phyloP scores from a whole-genome alignment of 148 eudicot species.

The Fallopia convolvulus region DNA sequence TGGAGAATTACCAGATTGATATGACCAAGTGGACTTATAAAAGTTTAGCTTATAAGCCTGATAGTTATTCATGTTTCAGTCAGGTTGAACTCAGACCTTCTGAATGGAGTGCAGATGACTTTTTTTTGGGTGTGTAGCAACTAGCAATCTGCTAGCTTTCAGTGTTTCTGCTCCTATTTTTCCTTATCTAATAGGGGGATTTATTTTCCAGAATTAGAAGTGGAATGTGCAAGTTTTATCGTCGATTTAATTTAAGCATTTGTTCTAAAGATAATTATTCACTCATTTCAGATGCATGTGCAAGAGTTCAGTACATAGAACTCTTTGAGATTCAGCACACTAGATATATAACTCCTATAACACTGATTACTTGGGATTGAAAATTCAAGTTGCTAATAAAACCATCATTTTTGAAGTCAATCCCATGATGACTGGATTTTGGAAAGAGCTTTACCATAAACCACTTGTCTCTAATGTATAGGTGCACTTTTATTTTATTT shows the following conservation, averaged over 20 bases:
- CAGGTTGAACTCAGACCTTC: neutral
- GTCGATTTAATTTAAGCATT: neutral
- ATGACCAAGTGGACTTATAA: neutral
- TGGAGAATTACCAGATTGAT: neutral
- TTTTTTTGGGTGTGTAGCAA: neutral
- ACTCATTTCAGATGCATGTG: neutral
- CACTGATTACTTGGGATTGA: neutral
- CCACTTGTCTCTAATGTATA: neutral
- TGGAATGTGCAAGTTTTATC: neutral
- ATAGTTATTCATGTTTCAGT: neutral
- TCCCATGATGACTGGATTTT: neutral
- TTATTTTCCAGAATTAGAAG: neutral
- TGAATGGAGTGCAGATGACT: neutral
- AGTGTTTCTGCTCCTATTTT: neutral
- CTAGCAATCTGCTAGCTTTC: neutral
- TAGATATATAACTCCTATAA: neutral
- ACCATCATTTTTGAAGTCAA: neutral
- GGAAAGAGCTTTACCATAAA: neutral
- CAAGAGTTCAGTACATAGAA: neutral
- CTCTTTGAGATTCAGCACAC: neutral
- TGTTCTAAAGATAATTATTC: neutral
- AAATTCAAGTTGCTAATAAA: neutral
- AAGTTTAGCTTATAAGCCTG: neutral
- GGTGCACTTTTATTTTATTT: neutral
- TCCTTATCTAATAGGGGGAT: neutral